phyloP scores from a whole-genome alignment of 202 grass and related monocot genomes.

The Saccharum hybrid region DNA sequence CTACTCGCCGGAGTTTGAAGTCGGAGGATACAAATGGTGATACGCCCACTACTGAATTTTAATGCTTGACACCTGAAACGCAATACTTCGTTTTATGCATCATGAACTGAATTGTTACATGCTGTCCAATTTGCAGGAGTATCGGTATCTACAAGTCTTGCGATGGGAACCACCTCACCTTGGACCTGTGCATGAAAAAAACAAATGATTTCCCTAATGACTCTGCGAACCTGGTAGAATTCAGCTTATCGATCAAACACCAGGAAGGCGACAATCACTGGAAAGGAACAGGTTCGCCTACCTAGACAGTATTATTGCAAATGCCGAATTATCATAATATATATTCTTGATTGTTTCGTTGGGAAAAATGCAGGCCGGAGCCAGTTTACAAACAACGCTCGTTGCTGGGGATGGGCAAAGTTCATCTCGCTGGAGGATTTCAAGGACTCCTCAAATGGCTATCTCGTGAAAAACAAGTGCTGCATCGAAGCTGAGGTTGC shows the following conservation, averaged over 20 bases:
- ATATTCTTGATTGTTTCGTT: not conserved
- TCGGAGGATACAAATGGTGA: slow-evolving; percentile 38
- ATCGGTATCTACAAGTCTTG: not conserved
- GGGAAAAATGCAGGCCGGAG: not conserved
- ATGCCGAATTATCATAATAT: not conserved
- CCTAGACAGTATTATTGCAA: not conserved
- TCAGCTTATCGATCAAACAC: slow-evolving; percentile 44
- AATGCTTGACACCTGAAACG: not conserved
- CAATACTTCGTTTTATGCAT: not conserved
- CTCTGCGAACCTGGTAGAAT: slow-evolving; percentile 12
- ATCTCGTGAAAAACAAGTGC: slow-evolving; percentile 44
- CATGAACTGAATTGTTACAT: not conserved
- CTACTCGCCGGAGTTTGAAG: slow-evolving; percentile 29
- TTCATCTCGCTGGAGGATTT: slow-evolving; percentile 50
- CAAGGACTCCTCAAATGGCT: slow-evolving; percentile 17
- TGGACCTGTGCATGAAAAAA: slow-evolving; percentile 4
- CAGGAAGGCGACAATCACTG: slow-evolving; percentile 8
- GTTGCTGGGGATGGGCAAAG: not conserved
- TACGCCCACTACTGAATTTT: not conserved
- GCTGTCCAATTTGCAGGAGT: slow-evolving; percentile 19
- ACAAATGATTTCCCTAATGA: not conserved
- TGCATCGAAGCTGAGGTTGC: slow-evolving; percentile 33
- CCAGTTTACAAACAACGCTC: not conserved
- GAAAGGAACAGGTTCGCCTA: slow-evolving; percentile 8
- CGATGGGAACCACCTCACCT: slow-evolving; percentile 33